phyloP scores from a whole-genome alignment of 768 basidiomycete genomes.

The Boletus vermiculosoides region DNA sequence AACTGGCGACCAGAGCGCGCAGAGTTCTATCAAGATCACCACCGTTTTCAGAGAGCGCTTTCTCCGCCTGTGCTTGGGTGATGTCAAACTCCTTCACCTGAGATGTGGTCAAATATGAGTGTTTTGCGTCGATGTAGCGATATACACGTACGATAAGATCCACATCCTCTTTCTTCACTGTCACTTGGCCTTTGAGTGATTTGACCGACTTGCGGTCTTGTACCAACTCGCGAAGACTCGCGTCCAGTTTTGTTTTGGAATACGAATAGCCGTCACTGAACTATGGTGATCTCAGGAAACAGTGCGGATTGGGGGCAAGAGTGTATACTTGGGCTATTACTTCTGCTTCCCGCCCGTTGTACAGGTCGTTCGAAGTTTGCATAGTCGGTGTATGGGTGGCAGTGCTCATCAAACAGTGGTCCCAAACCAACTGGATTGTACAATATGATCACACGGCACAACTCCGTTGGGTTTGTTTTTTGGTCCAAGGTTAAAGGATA shows the following conservation, averaged over 20 bases:
- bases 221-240: constrained; percentile 50
- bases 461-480: constrained; percentile 10
- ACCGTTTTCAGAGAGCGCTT: constrained; percentile 27
- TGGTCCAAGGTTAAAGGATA: constrained; percentile 19
- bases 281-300: constrained; percentile 41
- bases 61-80: constrained; percentile 30
- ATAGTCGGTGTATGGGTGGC: constrained; percentile 19
- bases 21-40: constrained; percentile 31
- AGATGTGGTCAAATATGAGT: constrained; percentile 2
- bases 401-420: constrained; percentile 13
- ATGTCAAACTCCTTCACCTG: constrained; percentile 34
- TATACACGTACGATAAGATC: constrained; percentile 26
- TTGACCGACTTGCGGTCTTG: constrained; percentile 53
- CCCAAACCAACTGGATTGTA: neutral
- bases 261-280: constrained; percentile 54
- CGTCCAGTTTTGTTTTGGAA: constrained; percentile 33
- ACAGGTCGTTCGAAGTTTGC: constrained; percentile 21
- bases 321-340: constrained; percentile 28
- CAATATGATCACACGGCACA: neutral
- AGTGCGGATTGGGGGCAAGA: neutral
- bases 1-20: constrained; percentile 27
- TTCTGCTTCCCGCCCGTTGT: constrained; percentile 32
- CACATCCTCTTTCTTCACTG: constrained; percentile 30
- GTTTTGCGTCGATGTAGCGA: neutral
- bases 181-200: constrained; percentile 31